These are phyloP conservation scores for Epichloe amarillans DNA, from an alignment of 2,329 filamentous ascomycete species.

Conservation along the genomic window DNA sequence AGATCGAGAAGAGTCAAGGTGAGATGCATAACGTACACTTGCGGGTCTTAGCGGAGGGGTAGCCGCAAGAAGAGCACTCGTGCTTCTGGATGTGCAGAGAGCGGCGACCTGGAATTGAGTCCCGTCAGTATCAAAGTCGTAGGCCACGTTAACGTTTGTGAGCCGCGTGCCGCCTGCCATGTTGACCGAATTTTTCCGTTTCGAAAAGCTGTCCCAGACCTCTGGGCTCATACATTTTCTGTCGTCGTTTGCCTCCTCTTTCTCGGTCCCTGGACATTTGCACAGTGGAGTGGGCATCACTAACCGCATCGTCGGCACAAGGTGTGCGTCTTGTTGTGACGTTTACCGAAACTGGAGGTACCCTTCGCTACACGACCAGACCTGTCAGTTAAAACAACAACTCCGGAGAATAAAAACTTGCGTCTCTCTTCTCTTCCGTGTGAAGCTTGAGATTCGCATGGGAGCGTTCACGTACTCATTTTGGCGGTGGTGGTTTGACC, in stretches of 20 bases:
- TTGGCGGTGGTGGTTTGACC: conserved; percentile 34
- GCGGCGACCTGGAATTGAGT: conserved; percentile 56
- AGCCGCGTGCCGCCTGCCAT: not conserved
- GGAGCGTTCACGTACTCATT: conserved; percentile 38
- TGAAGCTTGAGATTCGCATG: conserved; percentile 4
- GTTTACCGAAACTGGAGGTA: conserved; percentile 44
- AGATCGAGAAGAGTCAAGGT: not conserved
- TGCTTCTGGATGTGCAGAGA: conserved; percentile 99
- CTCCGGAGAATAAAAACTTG: not conserved
- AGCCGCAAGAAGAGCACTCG: conserved; percentile 89
- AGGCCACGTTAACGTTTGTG: not conserved
- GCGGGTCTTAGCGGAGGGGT: conserved; percentile 91
- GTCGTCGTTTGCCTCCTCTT: conserved; percentile 4
- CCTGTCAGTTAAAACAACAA: conserved; percentile 12
- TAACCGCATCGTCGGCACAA: conserved; percentile 96
- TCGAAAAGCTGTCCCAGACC: not conserved
- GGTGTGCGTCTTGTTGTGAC: conserved; percentile 98
- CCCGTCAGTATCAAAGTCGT: conserved; percentile 5
- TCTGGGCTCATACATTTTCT: not conserved
- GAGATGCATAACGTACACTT: conserved; percentile 66
- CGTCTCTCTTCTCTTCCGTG: not conserved
- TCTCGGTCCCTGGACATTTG: conserved; percentile 5
- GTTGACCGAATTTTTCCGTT: not conserved
- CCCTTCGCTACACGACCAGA: conserved; percentile 34
- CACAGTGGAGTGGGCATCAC: conserved; percentile 25